Base-by-base conservation (phyloP, 2,329 filamentous ascomycete species). In the Penicillium sp. region DNA sequence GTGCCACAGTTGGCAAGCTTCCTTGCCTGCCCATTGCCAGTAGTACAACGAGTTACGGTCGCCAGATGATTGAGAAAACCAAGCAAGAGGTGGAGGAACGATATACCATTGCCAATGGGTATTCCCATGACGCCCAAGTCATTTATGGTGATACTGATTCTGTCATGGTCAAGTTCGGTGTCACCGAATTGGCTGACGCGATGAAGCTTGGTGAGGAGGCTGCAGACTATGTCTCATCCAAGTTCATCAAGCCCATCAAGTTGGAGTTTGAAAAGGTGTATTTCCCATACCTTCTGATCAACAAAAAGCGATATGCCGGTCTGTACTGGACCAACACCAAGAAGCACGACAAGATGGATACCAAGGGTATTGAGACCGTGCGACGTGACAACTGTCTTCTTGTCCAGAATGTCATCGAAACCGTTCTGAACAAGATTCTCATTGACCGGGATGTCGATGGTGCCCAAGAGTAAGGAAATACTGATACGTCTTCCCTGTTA, bases 331-430 rank as follows among this genome's bases (percentile, higher is more conserved):
- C 95, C 5, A 95, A 90, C 64, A 86, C 93, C 0, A 85, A 93
- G 43, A 97, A 96, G 76, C 95, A 90, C 74, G 96, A 99, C 83
- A 99, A 98, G 82, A 99, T 99, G 96, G 95, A 99, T 76, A 98
- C 91, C 58, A 99, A 99, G 75, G 95, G 95, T 82, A 98, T 99
- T 65, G 95, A 99, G 77, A 99, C 95, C 3, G 96, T 99, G 47
- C 89, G 95, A 65, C 84, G 95, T 82, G 95, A 99, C 75, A 99
- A 99, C 72, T 99, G 95, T 72, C 82, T 95, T 52, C 80, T 99
- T 58, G 95, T 98, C 16, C 93, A 98, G 76, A 97, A 90, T 3
- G 95, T 98, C 57, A 98, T 99, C 68, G 95, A 99, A 76, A 98
- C 95, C 55, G 93, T 96, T 22, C 78, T 99, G 63, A 86, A 91